A percentile compares a stretch with the other conserved stretches of the same genome.
These are phyloP conservation scores for Eucalyptus erythrocorys DNA, from an alignment of 345 rosid genomes.

Conservation along the genomic window DNA sequence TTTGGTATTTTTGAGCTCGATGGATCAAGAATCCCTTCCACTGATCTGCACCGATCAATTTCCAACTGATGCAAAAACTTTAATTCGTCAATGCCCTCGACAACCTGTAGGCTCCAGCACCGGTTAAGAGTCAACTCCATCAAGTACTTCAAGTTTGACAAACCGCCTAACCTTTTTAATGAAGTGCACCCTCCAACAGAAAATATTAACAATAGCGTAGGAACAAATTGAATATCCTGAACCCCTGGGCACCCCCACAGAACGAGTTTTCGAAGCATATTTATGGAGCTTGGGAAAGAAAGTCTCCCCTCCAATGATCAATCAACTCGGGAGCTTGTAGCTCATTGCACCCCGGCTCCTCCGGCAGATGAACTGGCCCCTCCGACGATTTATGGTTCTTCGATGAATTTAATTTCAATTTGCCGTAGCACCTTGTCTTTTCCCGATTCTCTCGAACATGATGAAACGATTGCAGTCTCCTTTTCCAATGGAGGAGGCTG, in stretches of 20 bases:
- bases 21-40: too few relatives aligned
- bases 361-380: not conserved
- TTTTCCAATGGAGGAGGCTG: too few relatives aligned
- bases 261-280: not conserved
- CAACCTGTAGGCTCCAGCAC: too few relatives aligned
- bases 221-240: not conserved
- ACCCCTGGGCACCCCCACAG: not conserved
- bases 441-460: not conserved
- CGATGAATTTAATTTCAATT: rapidly evolving
- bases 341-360: not conserved
- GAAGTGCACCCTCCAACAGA: too few relatives aligned
- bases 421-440: not conserved
- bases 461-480: not conserved
- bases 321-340: not conserved
- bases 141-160: too few relatives aligned
- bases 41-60: rapidly evolving
- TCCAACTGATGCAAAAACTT: too few relatives aligned
- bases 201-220: too few relatives aligned
- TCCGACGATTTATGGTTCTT: rapidly evolving
- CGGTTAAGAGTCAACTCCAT: too few relatives aligned
- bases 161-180: too few relatives aligned
- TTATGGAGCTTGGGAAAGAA: not conserved
- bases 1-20: too few relatives aligned
- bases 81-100: too few relatives aligned
- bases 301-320: not conserved